Evolutionary conservation across 2,329 filamentous ascomycete genomes (phyloP).

Genomic region (Neospermospora avenae): DNA sequence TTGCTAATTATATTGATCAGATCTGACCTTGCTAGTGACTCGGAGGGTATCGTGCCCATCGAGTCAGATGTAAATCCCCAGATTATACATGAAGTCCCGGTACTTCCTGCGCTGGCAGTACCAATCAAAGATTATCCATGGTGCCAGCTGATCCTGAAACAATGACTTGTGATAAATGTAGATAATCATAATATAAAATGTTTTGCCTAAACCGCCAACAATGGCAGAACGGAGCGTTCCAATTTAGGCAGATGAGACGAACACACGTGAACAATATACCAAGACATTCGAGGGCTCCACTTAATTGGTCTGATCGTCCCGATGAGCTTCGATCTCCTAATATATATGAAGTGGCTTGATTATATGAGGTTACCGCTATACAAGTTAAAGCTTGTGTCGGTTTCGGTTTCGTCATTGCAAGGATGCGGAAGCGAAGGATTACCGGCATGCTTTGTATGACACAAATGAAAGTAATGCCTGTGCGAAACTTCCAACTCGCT

Average conservation of each 20-base stretch:
- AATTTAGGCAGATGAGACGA: conserved; percentile 7
- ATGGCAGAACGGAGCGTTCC: not conserved
- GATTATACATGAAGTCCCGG: not conserved
- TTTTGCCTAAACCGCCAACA: conserved; percentile 5
- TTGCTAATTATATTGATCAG: conserved; percentile 7
- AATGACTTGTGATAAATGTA: not conserved
- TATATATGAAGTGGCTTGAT: not conserved
- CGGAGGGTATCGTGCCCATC: not conserved
- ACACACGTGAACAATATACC: not conserved
- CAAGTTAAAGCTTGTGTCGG: conserved; percentile 6
- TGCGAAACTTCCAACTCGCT: not conserved
- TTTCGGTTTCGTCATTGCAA: not conserved
- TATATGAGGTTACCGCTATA: not conserved
- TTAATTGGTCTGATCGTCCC: not conserved
- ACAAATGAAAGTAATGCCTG: too few species aligned
- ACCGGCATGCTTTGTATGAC: too few species aligned
- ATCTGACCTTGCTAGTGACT: not conserved
- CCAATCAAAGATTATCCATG: not conserved
- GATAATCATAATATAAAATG: conserved; percentile 2
- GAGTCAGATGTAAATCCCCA: not conserved
- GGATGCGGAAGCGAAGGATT: not conserved
- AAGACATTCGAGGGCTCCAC: not conserved
- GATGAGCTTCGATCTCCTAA: not conserved
- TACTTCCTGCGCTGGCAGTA: conserved; percentile 1
- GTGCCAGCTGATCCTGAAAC: conserved; percentile 4